Conservation (phyloP, 2,329 filamentous ascomycete genomes). For the Polytolypa hystricis region DNA sequence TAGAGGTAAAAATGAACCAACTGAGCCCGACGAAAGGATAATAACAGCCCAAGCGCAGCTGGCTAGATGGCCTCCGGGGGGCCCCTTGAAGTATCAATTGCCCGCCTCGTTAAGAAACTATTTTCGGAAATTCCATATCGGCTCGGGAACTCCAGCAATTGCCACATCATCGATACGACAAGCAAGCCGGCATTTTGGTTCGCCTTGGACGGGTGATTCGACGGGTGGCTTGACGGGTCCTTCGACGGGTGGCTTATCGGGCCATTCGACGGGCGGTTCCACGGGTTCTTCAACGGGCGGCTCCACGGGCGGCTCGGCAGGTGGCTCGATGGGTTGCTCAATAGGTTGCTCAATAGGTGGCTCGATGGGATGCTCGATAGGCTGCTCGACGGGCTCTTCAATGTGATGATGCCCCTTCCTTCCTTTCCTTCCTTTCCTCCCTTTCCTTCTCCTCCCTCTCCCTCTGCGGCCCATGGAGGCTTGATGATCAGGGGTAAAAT, state of each 20-base stretch:
- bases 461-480: too few relatives aligned
- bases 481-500: background rate
- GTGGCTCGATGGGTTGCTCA: too few relatives aligned
- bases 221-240: constrained; percentile 24
- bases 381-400: background rate
- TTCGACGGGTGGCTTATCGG: constrained; percentile 1
- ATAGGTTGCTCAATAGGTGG: too few relatives aligned
- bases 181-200: constrained; percentile 12
- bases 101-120: too few relatives aligned
- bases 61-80: too few relatives aligned
- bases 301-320: constrained; percentile 19
- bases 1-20: background rate
- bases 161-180: constrained; percentile 13
- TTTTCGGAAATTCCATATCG: constrained; percentile 8
- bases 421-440: background rate
- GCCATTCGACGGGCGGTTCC: background rate
- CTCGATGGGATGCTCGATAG: too few relatives aligned
- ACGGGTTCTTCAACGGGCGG: constrained; percentile 22
- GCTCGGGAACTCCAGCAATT: constrained; percentile 10
- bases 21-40: too few relatives aligned
- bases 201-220: constrained; percentile 16
- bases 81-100: too few relatives aligned
- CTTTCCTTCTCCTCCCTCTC: background rate
- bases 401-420: background rate
- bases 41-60: background rate